Evolutionary conservation across 768 basidiomycete species (phyloP).

Genomic region (Kwoniella europaea): DNA sequence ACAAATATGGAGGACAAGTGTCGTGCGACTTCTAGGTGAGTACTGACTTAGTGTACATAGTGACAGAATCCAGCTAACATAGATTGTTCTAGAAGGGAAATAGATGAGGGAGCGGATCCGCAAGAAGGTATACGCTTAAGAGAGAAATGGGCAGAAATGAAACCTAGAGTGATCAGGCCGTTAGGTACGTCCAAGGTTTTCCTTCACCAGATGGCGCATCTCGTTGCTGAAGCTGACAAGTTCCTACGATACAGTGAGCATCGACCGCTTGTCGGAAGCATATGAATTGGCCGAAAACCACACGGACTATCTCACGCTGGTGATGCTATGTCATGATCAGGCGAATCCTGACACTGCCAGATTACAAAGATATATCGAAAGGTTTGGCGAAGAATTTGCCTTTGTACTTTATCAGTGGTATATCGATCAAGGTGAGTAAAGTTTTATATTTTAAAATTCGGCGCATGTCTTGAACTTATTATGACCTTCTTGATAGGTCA

Average conservation of each 20-base stretch:
- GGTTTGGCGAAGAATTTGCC: constrained; percentile 81
- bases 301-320: constrained; percentile 82
- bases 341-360: constrained; percentile 53
- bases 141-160: constrained; percentile 71
- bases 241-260: constrained; percentile 63
- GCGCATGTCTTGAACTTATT: no score
- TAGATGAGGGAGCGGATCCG: constrained; percentile 60
- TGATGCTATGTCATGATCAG: constrained; percentile 70
- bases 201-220: no score
- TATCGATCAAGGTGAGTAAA: constrained; percentile 75
- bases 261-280: constrained; percentile 71
- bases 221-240: background rate
- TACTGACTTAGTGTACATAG: background rate
- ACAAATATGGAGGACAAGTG: constrained; percentile 55
- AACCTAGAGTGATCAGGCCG: constrained; percentile 77
- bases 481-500: constrained; percentile 64
- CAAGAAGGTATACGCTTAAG: constrained; percentile 68
- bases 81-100: constrained; percentile 33
- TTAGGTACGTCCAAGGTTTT: constrained; percentile 66
- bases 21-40: constrained; percentile 44
- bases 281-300: constrained; percentile 85
- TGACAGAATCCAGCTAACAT: constrained; percentile 25
- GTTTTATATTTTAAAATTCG: no score
- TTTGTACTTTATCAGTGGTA: constrained; percentile 92
- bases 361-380: constrained; percentile 72